Percentiles rank a stretch among this genome's conserved stretches.
Conservation (phyloP, 2,329 filamentous ascomycete species). For the Aspergillus fumigatus region DNA sequence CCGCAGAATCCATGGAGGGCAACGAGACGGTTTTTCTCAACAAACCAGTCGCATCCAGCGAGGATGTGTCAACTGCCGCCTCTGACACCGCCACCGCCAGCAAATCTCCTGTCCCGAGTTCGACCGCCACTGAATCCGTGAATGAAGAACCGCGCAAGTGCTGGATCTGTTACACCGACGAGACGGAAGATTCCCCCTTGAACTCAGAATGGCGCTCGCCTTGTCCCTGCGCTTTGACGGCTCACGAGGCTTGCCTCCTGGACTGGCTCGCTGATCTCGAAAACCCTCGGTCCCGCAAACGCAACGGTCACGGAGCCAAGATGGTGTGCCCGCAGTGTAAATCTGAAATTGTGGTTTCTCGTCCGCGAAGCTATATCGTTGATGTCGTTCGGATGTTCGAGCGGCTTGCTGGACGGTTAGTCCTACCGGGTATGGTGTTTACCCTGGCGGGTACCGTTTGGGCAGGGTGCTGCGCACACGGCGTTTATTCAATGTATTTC, state of each 20-base stretch:
- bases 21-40: slow-evolving; percentile 30
- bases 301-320: slow-evolving; percentile 51
- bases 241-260: slow-evolving; percentile 83
- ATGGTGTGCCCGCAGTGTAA: slow-evolving; percentile 90
- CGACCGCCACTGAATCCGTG: slow-evolving; percentile 11
- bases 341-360: slow-evolving; percentile 67
- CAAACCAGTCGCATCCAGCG: slow-evolving; percentile 14
- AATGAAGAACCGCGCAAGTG: slow-evolving; percentile 49
- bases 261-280: slow-evolving; percentile 94
- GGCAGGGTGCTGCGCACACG: slow-evolving; percentile 53
- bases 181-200: slow-evolving; percentile 57
- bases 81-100: not conserved
- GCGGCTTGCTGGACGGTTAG: slow-evolving; percentile 52
- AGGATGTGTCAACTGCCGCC: slow-evolving; percentile 2
- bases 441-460: slow-evolving; percentile 45
- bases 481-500: slow-evolving; percentile 59
- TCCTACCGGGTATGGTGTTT: slow-evolving; percentile 61
- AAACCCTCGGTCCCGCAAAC: slow-evolving; percentile 49
- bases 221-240: slow-evolving; percentile 84
- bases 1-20: slow-evolving; percentile 19
- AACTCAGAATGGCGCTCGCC: slow-evolving; percentile 75
- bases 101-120: slow-evolving; percentile 12
- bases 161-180: slow-evolving; percentile 66
- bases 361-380: slow-evolving; percentile 70
- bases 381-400: slow-evolving; percentile 59